These are phyloP conservation scores for Aspergillus floridensis DNA, from an alignment of 2,329 filamentous ascomycete genomes.

Conservation along the genomic window DNA sequence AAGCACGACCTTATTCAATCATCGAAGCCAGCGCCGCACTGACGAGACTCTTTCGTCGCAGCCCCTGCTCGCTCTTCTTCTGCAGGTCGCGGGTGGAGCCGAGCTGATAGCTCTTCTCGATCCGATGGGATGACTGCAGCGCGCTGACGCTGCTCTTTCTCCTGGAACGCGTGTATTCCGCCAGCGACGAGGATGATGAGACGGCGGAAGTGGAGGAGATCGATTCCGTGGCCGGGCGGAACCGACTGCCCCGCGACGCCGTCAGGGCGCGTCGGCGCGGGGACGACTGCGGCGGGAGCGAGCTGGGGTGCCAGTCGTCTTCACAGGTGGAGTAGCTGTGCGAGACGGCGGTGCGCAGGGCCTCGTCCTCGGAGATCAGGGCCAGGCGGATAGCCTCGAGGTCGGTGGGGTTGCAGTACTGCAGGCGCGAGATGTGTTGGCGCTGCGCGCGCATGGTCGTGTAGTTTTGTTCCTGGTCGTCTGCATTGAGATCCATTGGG, in stretches of 20 bases:
- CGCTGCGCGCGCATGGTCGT: constrained; percentile 34
- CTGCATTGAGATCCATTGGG: background rate
- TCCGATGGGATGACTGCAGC: constrained; percentile 26
- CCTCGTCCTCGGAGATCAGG: constrained; percentile 29
- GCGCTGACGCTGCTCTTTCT: constrained; percentile 30
- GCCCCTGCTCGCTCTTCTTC: constrained; percentile 37
- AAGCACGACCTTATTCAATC: constrained; percentile 21
- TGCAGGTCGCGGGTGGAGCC: constrained; percentile 23
- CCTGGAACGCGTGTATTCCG: constrained; percentile 8
- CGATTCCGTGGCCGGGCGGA: constrained; percentile 12
- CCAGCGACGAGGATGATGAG: background rate
- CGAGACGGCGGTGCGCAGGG: constrained; percentile 8
- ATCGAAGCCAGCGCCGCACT: constrained; percentile 40
- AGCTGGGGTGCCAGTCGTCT: constrained; percentile 41
- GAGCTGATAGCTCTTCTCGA: constrained; percentile 34
- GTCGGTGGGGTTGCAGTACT: constrained; percentile 34
- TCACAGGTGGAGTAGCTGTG: constrained; percentile 7
- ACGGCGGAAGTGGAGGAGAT: constrained; percentile 1
- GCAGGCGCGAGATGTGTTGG: constrained; percentile 41
- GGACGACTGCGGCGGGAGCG: constrained; percentile 34
- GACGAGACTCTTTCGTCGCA: constrained; percentile 39
- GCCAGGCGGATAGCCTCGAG: constrained; percentile 40
- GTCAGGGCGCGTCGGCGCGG: constrained; percentile 31
- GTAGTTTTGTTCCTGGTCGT: background rate
- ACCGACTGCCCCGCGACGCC: constrained; percentile 27